phyloP scores from a whole-genome alignment of 345 rosid species.

The Anastatica hierochuntica region DNA sequence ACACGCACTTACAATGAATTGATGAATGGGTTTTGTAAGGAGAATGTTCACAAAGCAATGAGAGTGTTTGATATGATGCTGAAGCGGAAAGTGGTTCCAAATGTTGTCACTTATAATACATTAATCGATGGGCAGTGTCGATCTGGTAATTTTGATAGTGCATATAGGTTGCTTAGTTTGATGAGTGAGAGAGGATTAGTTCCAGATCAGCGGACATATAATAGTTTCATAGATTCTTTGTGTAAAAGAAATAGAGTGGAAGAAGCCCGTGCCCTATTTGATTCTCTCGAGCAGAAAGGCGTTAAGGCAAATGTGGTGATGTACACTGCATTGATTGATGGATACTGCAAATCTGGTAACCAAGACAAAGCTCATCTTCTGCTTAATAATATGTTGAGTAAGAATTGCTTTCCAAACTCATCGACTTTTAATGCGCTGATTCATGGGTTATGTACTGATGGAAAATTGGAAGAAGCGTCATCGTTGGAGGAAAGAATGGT shows the following conservation, averaged over 20 bases:
- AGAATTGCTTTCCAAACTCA: constrained; percentile 52
- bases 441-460: constrained; percentile 55
- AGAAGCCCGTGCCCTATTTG: constrained; percentile 56
- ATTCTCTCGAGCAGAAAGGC: constrained; percentile 63
- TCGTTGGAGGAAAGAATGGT: constrained; percentile 42
- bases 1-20: constrained; percentile 78
- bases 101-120: constrained; percentile 54
- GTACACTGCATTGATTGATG: constrained; percentile 77
- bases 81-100: constrained; percentile 41
- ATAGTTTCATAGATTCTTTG: constrained; percentile 52
- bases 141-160: constrained; percentile 60
- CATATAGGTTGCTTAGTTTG: constrained; percentile 59
- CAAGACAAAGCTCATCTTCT: constrained; percentile 42
- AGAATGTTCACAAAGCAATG: constrained; percentile 82
- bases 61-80: constrained; percentile 47
- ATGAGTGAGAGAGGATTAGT: constrained; percentile 45
- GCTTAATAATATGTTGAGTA: constrained; percentile 48
- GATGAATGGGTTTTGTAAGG: constrained; percentile 57
- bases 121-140: constrained; percentile 72
- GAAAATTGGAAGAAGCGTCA: constrained; percentile 41
- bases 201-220: constrained; percentile 70
- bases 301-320: constrained; percentile 63
- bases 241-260: constrained; percentile 60
- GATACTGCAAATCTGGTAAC: constrained; percentile 61
- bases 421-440: constrained; percentile 68